A percentile compares a stretch with the other conserved stretches of the same genome.
These are phyloP conservation scores for Stylosanthes scabra DNA, from an alignment of 331 rosid genomes.

Conservation along the genomic window DNA sequence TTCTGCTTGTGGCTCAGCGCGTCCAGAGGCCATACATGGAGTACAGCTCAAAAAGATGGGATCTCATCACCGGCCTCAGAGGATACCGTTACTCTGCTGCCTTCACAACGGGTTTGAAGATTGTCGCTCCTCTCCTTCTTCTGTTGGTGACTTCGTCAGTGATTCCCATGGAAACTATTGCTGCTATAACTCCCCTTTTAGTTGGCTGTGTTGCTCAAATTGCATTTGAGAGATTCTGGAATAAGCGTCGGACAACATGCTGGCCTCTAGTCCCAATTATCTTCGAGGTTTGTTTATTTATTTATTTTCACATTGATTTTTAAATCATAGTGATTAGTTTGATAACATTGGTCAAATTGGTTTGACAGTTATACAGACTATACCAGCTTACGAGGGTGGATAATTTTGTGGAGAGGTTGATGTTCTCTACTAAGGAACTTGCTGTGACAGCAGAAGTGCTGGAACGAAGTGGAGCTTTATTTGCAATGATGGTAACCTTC, in stretches of 20 bases:
- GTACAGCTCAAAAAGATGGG: slow-evolving; percentile 90
- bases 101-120: slow-evolving; percentile 73
- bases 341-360: slow-evolving; percentile 29
- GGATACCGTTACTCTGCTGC: slow-evolving; percentile 78
- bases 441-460: slow-evolving; percentile 61
- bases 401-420: slow-evolving; percentile 65
- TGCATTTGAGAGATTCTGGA: slow-evolving; percentile 62
- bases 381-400: slow-evolving; percentile 85
- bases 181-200: slow-evolving; percentile 64
- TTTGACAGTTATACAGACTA: slow-evolving; percentile 75
- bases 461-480: slow-evolving; percentile 68
- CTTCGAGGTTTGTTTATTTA: slow-evolving; percentile 68
- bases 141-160: slow-evolving; percentile 63
- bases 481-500: slow-evolving; percentile 70
- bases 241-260: slow-evolving; percentile 63
- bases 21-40: slow-evolving; percentile 91
- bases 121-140: slow-evolving; percentile 62
- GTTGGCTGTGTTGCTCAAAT: slow-evolving; percentile 67
- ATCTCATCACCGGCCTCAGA: slow-evolving; percentile 89
- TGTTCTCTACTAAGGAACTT: slow-evolving; percentile 64
- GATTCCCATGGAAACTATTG: slow-evolving; percentile 62
- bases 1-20: slow-evolving; percentile 65
- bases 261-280: slow-evolving; percentile 92
- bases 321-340: slow-evolving; percentile 12
- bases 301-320: slow-evolving; percentile 26